Conservation (phyloP, 73 alveolate genomes). For the Tetrahymena borealis region DNA sequence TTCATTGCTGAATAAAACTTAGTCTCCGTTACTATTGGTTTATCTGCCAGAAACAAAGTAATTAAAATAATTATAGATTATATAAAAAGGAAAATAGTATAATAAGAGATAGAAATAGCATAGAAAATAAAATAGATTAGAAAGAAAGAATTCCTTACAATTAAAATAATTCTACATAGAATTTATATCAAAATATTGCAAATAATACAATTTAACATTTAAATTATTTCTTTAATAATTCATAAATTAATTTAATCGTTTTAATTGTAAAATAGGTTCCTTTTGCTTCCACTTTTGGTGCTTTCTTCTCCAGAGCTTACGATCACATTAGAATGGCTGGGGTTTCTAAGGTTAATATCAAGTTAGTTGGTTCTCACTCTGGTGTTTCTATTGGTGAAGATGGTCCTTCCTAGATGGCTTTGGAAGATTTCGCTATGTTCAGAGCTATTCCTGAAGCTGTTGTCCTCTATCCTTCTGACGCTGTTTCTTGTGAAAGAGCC, state of each 20-base stretch:
- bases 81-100: background rate
- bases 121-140: background rate
- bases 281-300: slow-evolving; percentile 66
- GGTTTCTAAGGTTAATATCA: slow-evolving; percentile 49
- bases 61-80: background rate
- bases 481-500: slow-evolving; percentile 60
- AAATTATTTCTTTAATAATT: background rate
- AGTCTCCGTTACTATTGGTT: slow-evolving; percentile 60
- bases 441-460: slow-evolving; percentile 61
- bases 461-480: slow-evolving; percentile 73
- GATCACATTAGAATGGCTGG: slow-evolving; percentile 77
- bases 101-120: background rate
- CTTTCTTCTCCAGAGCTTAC: slow-evolving; percentile 70
- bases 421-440: slow-evolving; percentile 66
- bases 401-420: slow-evolving; percentile 75
- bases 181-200: background rate
- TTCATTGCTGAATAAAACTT: slow-evolving; percentile 71
- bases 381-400: slow-evolving; percentile 79
- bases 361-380: slow-evolving; percentile 69
- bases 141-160: background rate
- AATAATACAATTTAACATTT: background rate
- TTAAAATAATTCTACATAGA: background rate
- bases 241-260: background rate
- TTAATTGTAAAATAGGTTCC: slow-evolving; percentile 34
- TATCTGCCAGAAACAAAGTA: slow-evolving; percentile 52